Conservation (phyloP, 805 yeast genomes). For the Metschnikowia lachancei region DNA sequence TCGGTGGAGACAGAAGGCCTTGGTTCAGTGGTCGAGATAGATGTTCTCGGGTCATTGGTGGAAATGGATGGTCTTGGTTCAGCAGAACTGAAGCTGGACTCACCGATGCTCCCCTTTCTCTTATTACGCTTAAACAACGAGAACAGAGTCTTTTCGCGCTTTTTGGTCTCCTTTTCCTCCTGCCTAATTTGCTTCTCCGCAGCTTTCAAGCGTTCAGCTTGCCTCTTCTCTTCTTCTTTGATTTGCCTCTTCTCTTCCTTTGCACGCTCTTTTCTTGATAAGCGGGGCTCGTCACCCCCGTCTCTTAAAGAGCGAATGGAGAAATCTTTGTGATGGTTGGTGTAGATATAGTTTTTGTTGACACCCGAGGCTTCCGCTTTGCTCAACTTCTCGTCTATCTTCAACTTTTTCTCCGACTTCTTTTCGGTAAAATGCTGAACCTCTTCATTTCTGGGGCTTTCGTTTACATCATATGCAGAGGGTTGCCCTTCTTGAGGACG, state of each 20-base stretch:
- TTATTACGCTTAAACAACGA: constrained; percentile 12
- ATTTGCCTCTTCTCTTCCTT: constrained; percentile 15
- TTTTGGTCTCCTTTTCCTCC: constrained; percentile 9
- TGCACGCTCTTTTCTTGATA: constrained; percentile 15
- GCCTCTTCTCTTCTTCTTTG: constrained; percentile 12
- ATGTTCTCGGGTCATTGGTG: background rate
- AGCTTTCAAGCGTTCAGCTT: constrained; percentile 4
- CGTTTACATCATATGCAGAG: background rate
- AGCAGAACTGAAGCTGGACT: constrained; percentile 6
- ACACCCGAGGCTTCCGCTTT: constrained; percentile 17
- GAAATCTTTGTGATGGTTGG: constrained; percentile 20
- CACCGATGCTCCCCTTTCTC: constrained; percentile 11
- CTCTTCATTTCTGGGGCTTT: constrained; percentile 1
- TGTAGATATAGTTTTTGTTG: constrained; percentile 16
- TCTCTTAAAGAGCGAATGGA: constrained; percentile 15
- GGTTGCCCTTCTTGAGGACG: background rate
- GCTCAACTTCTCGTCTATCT: constrained; percentile 12
- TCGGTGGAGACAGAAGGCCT: background rate
- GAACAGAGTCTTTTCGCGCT: constrained; percentile 11
- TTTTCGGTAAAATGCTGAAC: constrained; percentile 10
- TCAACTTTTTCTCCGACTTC: constrained; percentile 15
- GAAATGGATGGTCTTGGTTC: background rate
- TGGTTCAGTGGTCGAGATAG: background rate
- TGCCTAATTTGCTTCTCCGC: constrained; percentile 8
- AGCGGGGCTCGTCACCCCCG: constrained; percentile 2